Base-by-base conservation (phyloP, 2,329 filamentous ascomycete species). In the Rutstroemia sp. region DNA sequence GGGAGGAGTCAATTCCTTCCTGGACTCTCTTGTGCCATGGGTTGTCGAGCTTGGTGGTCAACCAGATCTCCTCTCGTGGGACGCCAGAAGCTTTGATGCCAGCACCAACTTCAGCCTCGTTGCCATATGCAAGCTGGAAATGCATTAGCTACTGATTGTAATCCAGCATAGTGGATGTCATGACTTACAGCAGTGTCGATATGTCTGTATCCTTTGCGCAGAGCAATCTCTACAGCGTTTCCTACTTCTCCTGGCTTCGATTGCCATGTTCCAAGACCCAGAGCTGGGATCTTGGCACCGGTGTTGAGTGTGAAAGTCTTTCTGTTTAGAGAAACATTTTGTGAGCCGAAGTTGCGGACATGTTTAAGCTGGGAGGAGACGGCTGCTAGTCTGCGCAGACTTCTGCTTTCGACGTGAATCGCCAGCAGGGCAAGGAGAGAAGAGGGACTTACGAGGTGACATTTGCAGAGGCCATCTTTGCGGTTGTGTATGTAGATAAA, bases 21-120 rank as follows among this genome's bases (percentile, higher is more conserved):
- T 76, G 73, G 27, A 86, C 85, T 60, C 81, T 78, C 73, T 87
- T 83, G 74, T 91, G 87, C 80, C 84, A 87, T 51, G 85, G 79
- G 78, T 92, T 91, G 77, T 89, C 82, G 54, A 92, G 81, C 79
- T 94, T 95, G 65, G 88, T 90, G 52, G 89, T 92, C 57, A 88
- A 71, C 78, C 82, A 89, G 69, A 88, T 81, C 65, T 87, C 73
- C 55, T 78, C 74, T 23, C 85, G 79, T n/a, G 83, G 78, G 1
- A 88, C 79, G 30, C 82, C 83, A 2, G 66, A 92, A 83, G 79
- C 79, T 62, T 76, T 77, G 69, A 88, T 85, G 54, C 83, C 86
- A 54, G 77, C 72, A 58, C 86, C 84, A 19, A 88, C 83, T 67
- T 87, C 83, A 51, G 74, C 73, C 70, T 88, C 88, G 72, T 92